Evolutionary conservation across 495 filamentous ascomycete species (phyloP), one percentile per base, ranked within the genome.

Genomic region (Xylaria acuta): DNA sequence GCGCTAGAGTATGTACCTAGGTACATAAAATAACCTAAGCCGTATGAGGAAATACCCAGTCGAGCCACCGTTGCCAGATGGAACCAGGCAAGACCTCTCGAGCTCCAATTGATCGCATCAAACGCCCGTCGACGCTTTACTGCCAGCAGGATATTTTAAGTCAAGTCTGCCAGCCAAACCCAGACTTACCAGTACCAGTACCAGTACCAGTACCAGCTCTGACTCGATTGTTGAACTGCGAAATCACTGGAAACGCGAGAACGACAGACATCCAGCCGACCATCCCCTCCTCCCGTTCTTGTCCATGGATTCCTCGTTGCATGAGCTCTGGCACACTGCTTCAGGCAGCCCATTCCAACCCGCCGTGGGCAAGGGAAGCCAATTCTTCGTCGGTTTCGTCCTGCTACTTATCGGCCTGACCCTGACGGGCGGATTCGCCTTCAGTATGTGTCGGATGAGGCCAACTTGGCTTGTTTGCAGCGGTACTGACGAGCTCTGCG

Each of bases 281-380:
- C 22, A 32, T 47, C 25, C 32, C 1, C 8, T 22, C 22, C 22
- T 65, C 25, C 45, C 34, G 64, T 18, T 34, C 34, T 70, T 65
- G 69, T 69, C 74, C 85, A 89, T 89, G 87, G 87, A 89, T 86
- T 87, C 86, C 75, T 93, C 94, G 86, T 81, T 97, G 80, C 91
- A 91, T 81, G 89, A 94, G 80, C 86, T 95, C 81, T 97, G 94
- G 94, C 92, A 95, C 85, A 91, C 92, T 86, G 92, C 94, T 80
- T 88, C 91, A 78, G 88, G 89, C 87, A 90, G 88, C 82, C 93
- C 95, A 67, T 98, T 94, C 84, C 78, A 89, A 68, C 95, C 97
- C 53, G 82, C 90, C 41, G 85, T 98, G 68, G 87, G 89, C 72
- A 99, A 98, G 84, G 89, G 89, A 76, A 89, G 82, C 80, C 96